Base-by-base conservation (phyloP, 352 stramenopile genomes). In the Globisporangium middletonii region DNA sequence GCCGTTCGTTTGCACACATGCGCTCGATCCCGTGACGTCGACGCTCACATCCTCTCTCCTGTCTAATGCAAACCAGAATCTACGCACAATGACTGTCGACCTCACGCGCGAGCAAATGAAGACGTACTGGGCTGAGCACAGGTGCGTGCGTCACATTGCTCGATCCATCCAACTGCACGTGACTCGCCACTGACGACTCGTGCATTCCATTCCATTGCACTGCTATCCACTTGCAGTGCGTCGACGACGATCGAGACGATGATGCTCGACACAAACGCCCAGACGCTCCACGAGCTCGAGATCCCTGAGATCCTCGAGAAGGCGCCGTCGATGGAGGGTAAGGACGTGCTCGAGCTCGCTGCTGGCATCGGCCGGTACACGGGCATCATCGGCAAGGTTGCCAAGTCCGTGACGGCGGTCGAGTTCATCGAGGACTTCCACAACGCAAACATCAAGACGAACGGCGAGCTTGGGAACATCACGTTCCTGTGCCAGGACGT, bases 201-300 rank as follows among this genome's bases (percentile, higher is more conserved):
- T n/a, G n/a, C n/a, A n/a, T n/a, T n/a, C n/a, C n/a, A n/a, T n/a
- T n/a, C n/a, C n/a, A n/a, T 3, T 1, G 13, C 33, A 35, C 12
- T 47, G 23, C 27, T 43, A 33, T 23, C 18, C 26, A 30, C 15
- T 13, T 55, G 13, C 26, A 56, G 50, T 28, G 50, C 27, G 27
- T 55, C 64, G 43, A 83, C 78, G 37, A 84, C 74, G 35, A 73
- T 92, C 41, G 78, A 92, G 65, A 86, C 78, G 38, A 92, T 92
- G 83, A 92, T 92, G 83, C 75, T 92, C 37, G 83, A 92, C 73
- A 71, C 83, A 48, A 90, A 92, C 62, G 83, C 83, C 61, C 72
- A 83, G 61, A 73, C 67, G 53, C 73, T 92, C 6, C 77, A 89
- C 43, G 79, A 90, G 53, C 64, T 90, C 13, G 83, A 91, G 65